A percentile compares a stretch with the other conserved stretches of the same genome.
Evolutionary conservation across 441 rosid genomes (phyloP).

Genomic region (Erodium texanum): DNA sequence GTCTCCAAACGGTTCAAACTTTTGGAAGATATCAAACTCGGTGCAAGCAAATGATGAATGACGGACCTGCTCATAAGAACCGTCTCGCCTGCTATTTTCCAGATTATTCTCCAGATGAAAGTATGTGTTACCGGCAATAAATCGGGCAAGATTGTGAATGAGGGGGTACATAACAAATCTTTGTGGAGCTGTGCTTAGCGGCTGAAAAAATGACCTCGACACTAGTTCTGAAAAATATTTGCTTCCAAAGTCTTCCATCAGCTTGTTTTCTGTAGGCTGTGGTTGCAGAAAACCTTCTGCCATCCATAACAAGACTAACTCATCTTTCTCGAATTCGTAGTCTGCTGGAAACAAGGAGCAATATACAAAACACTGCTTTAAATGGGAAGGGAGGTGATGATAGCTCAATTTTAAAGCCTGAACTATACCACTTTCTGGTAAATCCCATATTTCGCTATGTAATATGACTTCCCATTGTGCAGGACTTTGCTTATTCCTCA

Average conservation of each 20-base stretch:
- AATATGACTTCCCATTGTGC: slow-evolving; percentile 6
- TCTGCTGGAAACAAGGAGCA: slow-evolving; percentile 10
- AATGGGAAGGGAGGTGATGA: neutral
- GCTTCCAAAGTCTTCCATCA: slow-evolving; percentile 4
- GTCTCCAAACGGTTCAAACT: neutral
- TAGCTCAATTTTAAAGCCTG: slow-evolving; percentile 11
- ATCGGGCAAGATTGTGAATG: slow-evolving; percentile 11
- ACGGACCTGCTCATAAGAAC: neutral
- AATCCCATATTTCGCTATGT: slow-evolving; percentile 7
- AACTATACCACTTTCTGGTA: neutral
- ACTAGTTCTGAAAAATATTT: neutral
- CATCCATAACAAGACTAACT: slow-evolving; percentile 14
- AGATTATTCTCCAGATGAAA: neutral
- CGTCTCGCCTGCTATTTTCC: neutral
- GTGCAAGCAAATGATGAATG: neutral
- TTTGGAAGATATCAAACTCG: neutral
- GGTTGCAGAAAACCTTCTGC: slow-evolving; percentile 7
- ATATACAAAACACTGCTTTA: slow-evolving; percentile 10
- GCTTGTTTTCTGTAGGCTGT: neutral
- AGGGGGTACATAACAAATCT: slow-evolving; percentile 11
- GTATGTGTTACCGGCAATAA: neutral
- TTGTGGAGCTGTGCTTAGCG: neutral
- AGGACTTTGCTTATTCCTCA: neutral
- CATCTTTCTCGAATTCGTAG: neutral
- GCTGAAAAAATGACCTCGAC: slow-evolving; percentile 6